phyloP scores from a whole-genome alignment of 352 stramenopile genomes.

The Paralagenidium karlingii region DNA sequence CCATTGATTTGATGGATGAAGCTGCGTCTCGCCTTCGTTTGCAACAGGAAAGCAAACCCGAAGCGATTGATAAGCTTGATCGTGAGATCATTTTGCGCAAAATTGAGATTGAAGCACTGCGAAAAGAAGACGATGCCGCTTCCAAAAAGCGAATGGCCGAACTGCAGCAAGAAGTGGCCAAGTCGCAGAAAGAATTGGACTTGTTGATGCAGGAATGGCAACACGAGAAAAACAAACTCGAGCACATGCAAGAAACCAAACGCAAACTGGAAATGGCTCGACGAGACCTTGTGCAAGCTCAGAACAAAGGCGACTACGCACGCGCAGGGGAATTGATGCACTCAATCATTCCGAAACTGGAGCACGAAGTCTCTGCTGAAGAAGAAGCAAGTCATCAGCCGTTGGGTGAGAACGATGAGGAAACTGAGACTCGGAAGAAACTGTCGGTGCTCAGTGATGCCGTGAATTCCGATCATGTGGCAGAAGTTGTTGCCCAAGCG shows the following conservation, averaged over 20 bases:
- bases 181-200: constrained; percentile 38
- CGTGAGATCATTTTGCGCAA: constrained; percentile 58
- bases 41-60: constrained; percentile 76
- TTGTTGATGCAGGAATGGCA: constrained; percentile 67
- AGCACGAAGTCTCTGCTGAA: constrained; percentile 54
- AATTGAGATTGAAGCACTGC: constrained; percentile 77
- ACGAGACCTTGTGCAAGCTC: constrained; percentile 49
- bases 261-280: constrained; percentile 63
- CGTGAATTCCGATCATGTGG: constrained; percentile 91
- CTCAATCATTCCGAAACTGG: constrained; percentile 61
- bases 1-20: constrained; percentile 94
- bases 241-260: constrained; percentile 66
- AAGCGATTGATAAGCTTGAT: constrained; percentile 74
- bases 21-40: constrained; percentile 71
- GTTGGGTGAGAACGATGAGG: constrained; percentile 14
- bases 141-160: constrained; percentile 52
- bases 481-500: constrained; percentile 76
- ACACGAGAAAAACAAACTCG: constrained; percentile 51
- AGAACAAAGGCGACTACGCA: constrained; percentile 67
- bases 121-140: constrained; percentile 56
- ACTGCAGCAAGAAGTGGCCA: constrained; percentile 54
- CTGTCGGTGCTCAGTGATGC: constrained; percentile 78
- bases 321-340: constrained; percentile 73
- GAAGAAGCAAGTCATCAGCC: constrained; percentile 33
- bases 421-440: constrained; percentile 11